Base-by-base conservation (phyloP, 192 early-diverging fungal genomes). In the Obelidium mucronatum region DNA sequence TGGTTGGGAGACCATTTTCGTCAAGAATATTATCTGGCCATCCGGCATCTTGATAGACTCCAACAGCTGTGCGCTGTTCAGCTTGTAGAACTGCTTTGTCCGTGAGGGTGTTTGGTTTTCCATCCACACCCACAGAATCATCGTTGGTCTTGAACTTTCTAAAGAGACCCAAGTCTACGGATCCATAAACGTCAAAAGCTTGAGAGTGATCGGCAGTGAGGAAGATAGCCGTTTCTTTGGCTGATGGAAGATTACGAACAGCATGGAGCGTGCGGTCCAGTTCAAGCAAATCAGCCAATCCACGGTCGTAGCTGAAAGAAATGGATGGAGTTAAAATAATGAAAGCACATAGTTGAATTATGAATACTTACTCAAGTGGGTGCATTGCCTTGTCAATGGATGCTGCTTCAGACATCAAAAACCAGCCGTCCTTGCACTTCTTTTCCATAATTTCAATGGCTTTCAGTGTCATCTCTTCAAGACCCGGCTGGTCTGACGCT, bases 161-260 rank as follows among this genome's bases (percentile, higher is more conserved):
- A 68, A 91, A 87, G 77, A 84, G 89, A 59, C 79, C 67, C 66
- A 82, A 74, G 73, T 91, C 90, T 42, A 91, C 88, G 66, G 86
- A 81, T 37, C 89, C 90, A 68, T 80, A 90, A 73, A 91, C 88
- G 70, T 91, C 89, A 80, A 81, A 91, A 3, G 80, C 85, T 58
- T 91, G 90, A 31, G 82, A 80, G 65, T 91, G 90, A 55, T 91
- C 90, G 67, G 90, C 89, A 61, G 90, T 91, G 55, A 90, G 80
- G 58, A 90, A 74, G 78, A 91, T 90, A 58, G 90, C 82, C 52
- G 78, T 82, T 55, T 68, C 39, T 66, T 86, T 76, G 58, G 83
- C 86, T 75, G 82, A 84, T 66, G 80, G 81, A 82, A 84, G 84
- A 67, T 83, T 85, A 35, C 78, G 69, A 51, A 87, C 88, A 48